A percentile compares a stretch with the other conserved stretches of the same genome.
Evolutionary conservation across 148 eudicot genomes (phyloP).

Genomic region (Cornus controversa): DNA sequence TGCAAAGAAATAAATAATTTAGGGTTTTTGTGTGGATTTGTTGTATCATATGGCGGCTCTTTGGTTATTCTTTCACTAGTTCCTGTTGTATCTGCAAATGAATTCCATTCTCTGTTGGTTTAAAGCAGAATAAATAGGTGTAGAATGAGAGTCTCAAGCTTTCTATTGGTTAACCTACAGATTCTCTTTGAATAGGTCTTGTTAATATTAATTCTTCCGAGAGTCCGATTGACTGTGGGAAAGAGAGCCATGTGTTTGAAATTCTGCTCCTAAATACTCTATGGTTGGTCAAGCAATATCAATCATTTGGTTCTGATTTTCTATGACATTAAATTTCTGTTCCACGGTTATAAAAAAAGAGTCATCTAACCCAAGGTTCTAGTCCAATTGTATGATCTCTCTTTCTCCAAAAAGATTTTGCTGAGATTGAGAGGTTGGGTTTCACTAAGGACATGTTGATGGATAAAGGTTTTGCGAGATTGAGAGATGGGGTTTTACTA

Average conservation of each 20-base stretch:
- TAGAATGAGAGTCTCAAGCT: neutral
- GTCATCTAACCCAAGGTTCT: too few species aligned
- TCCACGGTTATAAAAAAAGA: too few species aligned
- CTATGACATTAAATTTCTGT: too few species aligned
- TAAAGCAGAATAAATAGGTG: neutral
- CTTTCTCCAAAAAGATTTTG: too few species aligned
- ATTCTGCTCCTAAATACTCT: neutral
- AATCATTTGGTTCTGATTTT: too few species aligned
- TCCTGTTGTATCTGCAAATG: neutral
- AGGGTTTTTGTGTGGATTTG: neutral
- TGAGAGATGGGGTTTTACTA: too few species aligned
- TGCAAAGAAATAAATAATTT: constrained; percentile 27
- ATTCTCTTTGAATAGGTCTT: neutral
- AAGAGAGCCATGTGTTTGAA: neutral
- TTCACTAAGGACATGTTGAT: too few species aligned
- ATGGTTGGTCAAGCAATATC: too few species aligned
- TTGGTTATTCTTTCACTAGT: neutral
- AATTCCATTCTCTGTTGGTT: neutral
- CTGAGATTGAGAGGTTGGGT: too few species aligned
- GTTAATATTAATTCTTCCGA: neutral
- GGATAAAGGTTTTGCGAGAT: too few species aligned
- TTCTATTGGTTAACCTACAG: neutral
- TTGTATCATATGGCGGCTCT: constrained; percentile 5
- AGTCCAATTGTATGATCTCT: too few species aligned
- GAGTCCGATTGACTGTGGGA: neutral